Percentiles rank a stretch among this genome's conserved stretches.
Conservation (phyloP, 2,329 filamentous ascomycete genomes). For the Myriosclerotinia scirpicola region DNA sequence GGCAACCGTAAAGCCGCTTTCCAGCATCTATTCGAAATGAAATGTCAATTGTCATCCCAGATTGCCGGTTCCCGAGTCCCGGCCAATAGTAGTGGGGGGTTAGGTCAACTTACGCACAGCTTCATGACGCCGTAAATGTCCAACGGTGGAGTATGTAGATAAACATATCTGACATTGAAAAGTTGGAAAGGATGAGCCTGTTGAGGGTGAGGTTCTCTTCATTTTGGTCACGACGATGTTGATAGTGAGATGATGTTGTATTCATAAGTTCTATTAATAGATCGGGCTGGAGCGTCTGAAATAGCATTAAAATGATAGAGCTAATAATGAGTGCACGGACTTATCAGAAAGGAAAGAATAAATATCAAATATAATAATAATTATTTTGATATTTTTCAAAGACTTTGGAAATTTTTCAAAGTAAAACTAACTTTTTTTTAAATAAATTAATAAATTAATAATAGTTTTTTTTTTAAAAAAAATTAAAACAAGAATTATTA, state of each 20-base stretch:
- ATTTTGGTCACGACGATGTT: conserved; percentile 2
- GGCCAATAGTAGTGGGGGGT: not conserved
- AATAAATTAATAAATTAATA: too few relatives aligned
- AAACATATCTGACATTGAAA: conserved; percentile 18
- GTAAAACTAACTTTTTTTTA: too few relatives aligned
- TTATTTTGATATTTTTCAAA: too few relatives aligned
- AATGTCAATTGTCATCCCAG: not conserved
- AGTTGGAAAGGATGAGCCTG: conserved; percentile 8
- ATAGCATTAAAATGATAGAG: too few relatives aligned
- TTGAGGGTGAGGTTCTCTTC: conserved; percentile 13
- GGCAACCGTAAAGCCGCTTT: conserved; percentile 10
- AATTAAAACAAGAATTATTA: too few relatives aligned
- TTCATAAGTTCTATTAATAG: not conserved
- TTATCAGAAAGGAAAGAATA: too few relatives aligned
- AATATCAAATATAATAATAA: too few relatives aligned
- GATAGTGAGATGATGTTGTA: not conserved
- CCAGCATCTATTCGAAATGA: conserved; percentile 7
- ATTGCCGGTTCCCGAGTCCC: not conserved
- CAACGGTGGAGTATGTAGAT: conserved; percentile 19
- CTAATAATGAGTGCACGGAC: too few relatives aligned
- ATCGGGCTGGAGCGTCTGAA: too few relatives aligned
- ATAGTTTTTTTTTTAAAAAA: too few relatives aligned
- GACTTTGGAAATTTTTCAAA: too few relatives aligned
- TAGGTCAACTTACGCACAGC: conserved; percentile 12
- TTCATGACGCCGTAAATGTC: conserved; percentile 22